phyloP scores from a whole-genome alignment of 306 rosid genomes.

The Trifolium pratense region DNA sequence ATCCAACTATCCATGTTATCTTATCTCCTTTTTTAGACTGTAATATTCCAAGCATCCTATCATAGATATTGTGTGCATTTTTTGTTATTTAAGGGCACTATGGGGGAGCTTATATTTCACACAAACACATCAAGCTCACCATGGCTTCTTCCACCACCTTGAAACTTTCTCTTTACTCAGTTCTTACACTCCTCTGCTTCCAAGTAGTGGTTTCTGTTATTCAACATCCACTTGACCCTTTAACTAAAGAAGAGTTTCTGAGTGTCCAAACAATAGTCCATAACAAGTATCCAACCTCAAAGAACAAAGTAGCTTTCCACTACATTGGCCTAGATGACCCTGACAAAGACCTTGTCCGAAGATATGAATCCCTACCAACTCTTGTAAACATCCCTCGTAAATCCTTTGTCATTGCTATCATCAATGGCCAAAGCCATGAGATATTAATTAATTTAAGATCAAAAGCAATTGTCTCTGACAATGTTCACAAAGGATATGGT shows the following conservation, averaged over 20 bases:
- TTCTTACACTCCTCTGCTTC: conserved; percentile 9
- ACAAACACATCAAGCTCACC: neutral
- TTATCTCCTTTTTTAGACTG: too few relatives aligned
- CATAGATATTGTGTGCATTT: neutral
- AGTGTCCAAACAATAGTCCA: conserved; percentile 39
- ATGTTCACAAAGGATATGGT: conserved; percentile 35
- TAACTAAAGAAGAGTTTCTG: conserved; percentile 29
- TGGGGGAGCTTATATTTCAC: neutral
- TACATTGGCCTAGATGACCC: conserved; percentile 32
- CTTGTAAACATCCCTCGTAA: conserved; percentile 31
- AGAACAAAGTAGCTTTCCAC: neutral
- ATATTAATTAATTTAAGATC: conserved; percentile 22
- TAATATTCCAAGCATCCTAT: too few relatives aligned
- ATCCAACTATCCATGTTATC: too few relatives aligned
- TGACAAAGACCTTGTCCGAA: neutral
- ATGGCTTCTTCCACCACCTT: conserved; percentile 11
- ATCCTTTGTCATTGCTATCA: conserved; percentile 27
- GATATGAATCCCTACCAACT: neutral
- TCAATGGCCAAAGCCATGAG: conserved; percentile 39
- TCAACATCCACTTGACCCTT: conserved; percentile 50
- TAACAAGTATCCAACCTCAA: conserved; percentile 33
- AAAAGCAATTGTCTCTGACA: conserved; percentile 35
- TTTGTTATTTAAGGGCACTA: neutral
- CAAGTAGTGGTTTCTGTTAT: neutral
- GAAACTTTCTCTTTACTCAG: conserved; percentile 9